A percentile compares a stretch with the other conserved stretches of the same genome.
Evolutionary conservation across 495 filamentous ascomycete genomes (phyloP).

Genomic region (Tricharina praecox): DNA sequence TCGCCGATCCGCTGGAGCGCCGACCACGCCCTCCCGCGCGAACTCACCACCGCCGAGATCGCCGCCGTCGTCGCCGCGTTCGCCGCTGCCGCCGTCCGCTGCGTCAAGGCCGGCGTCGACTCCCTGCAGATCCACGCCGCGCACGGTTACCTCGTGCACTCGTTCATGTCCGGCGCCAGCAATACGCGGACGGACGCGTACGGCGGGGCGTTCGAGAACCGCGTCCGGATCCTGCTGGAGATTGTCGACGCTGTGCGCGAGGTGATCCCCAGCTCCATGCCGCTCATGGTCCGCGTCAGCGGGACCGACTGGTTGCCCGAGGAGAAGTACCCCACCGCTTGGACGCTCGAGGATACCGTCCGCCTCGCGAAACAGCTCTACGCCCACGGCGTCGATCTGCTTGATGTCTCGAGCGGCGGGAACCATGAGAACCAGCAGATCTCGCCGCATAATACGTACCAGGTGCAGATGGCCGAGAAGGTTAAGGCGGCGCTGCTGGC

Average conservation of each 20-base stretch:
- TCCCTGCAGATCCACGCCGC: constrained; percentile 45
- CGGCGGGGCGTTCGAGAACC: constrained; percentile 48
- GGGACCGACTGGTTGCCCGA: constrained; percentile 59
- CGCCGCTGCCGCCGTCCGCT: constrained; percentile 39
- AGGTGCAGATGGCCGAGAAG: constrained; percentile 44
- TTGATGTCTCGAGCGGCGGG: constrained; percentile 60
- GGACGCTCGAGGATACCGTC: constrained; percentile 47
- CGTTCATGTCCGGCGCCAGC: constrained; percentile 44
- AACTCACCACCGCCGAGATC: constrained; percentile 45
- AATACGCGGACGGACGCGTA: constrained; percentile 49
- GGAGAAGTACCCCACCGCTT: constrained; percentile 36
- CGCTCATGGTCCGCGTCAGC: constrained; percentile 45
- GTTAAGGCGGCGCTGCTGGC: constrained; percentile 37
- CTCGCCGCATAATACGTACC: constrained; percentile 38
- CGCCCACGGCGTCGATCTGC: constrained; percentile 49
- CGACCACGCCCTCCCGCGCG: constrained; percentile 34
- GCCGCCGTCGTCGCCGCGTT: constrained; percentile 43
- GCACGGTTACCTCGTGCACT: constrained; percentile 46
- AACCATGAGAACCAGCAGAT: constrained; percentile 46
- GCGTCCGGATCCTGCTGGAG: constrained; percentile 38
- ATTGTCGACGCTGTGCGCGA: constrained; percentile 38
- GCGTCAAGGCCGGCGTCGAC: constrained; percentile 52
- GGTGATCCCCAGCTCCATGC: constrained; percentile 41
- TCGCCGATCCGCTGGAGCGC: constrained; percentile 35
- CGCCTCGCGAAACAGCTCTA: constrained; percentile 46